phyloP scores from a whole-genome alignment of 2,329 filamentous ascomycete genomes.

The Orbilia ellipsospora region DNA sequence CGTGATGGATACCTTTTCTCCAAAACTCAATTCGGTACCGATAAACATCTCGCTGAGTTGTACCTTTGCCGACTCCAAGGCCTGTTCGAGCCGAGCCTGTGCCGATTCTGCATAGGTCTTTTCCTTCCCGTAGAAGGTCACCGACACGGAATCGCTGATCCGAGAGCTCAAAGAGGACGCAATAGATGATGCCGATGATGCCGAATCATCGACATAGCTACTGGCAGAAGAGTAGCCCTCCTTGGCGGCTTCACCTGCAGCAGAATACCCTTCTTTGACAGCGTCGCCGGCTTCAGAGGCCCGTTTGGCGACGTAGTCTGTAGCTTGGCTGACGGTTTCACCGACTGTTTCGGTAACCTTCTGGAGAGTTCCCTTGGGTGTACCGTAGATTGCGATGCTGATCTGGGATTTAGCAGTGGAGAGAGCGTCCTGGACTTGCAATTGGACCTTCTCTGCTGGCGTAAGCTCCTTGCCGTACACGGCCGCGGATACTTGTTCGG shows the following conservation, averaged over 20 bases:
- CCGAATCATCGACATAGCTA: slow-evolving; percentile 49
- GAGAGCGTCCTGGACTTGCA: slow-evolving; percentile 68
- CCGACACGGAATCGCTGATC: slow-evolving; percentile 37
- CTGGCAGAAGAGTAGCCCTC: slow-evolving; percentile 39
- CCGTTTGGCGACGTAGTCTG: slow-evolving; percentile 62
- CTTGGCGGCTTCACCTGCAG: slow-evolving; percentile 40
- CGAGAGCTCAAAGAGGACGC: slow-evolving; percentile 45
- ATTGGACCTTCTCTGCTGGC: slow-evolving; percentile 68
- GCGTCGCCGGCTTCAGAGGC: slow-evolving; percentile 58
- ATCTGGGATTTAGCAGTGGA: slow-evolving; percentile 66
- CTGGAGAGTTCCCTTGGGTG: slow-evolving; percentile 66
- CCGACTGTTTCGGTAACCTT: slow-evolving; percentile 61
- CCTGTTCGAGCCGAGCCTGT: slow-evolving; percentile 42
- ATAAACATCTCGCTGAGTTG: slow-evolving; percentile 56
- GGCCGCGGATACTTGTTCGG: slow-evolving; percentile 70
- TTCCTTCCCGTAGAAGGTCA: slow-evolving; percentile 47
- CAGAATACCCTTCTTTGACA: slow-evolving; percentile 31
- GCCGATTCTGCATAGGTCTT: slow-evolving; percentile 42
- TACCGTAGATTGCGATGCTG: slow-evolving; percentile 70
- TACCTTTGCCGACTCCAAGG: slow-evolving; percentile 55
- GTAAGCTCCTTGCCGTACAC: slow-evolving; percentile 70
- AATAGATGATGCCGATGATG: slow-evolving; percentile 39
- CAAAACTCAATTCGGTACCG: slow-evolving; percentile 49
- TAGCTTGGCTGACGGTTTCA: slow-evolving; percentile 36
- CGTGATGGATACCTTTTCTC: slow-evolving; percentile 52